Percentiles rank a stretch among this genome's conserved stretches.
These are phyloP conservation scores for Vitis hybrid DNA, from an alignment of 177 flowering plant species.

Conservation along the genomic window DNA sequence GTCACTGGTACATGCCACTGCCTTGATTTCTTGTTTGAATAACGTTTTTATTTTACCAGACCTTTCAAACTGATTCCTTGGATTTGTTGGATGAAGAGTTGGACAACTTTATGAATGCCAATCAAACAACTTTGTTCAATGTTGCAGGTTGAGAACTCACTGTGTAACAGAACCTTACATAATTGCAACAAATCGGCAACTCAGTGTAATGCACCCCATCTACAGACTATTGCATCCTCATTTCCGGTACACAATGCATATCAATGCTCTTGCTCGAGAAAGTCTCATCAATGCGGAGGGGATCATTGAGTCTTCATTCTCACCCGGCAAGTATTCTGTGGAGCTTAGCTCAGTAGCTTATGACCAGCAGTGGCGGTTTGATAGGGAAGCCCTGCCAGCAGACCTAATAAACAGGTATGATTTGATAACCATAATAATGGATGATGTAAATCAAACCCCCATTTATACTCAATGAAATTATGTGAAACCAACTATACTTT, in stretches of 20 bases:
- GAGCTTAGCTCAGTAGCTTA: constrained; percentile 24
- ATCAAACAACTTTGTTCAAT: too few species aligned
- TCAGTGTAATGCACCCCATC: constrained; percentile 34
- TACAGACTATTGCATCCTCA: constrained; percentile 28
- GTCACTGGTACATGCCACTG: constrained; percentile 42
- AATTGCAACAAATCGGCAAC: constrained; percentile 32
- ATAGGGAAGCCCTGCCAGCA: constrained; percentile 24
- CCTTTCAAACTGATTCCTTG: too few species aligned
- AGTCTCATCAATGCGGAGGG: constrained; percentile 29
- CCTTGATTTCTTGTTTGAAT: too few species aligned
- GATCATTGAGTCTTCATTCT: constrained; percentile 21
- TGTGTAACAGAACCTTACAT: constrained; percentile 24
- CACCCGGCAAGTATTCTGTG: constrained; percentile 18
- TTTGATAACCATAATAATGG: too few species aligned
- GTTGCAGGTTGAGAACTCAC: constrained; percentile 34
- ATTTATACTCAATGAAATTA: too few species aligned
- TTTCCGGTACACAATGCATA: constrained; percentile 31
- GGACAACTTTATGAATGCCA: too few species aligned
- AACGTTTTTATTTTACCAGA: too few species aligned
- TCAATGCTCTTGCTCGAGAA: constrained; percentile 29
- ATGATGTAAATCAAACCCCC: too few species aligned
- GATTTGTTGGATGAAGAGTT: too few species aligned
- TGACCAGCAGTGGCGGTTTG: constrained; percentile 25
- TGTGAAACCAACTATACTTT: too few species aligned
- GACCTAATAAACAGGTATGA: constrained; percentile 29